Evolutionary conservation across 1,284 basidiomycete genomes (phyloP).

Genomic region (Sutorius eximius): DNA sequence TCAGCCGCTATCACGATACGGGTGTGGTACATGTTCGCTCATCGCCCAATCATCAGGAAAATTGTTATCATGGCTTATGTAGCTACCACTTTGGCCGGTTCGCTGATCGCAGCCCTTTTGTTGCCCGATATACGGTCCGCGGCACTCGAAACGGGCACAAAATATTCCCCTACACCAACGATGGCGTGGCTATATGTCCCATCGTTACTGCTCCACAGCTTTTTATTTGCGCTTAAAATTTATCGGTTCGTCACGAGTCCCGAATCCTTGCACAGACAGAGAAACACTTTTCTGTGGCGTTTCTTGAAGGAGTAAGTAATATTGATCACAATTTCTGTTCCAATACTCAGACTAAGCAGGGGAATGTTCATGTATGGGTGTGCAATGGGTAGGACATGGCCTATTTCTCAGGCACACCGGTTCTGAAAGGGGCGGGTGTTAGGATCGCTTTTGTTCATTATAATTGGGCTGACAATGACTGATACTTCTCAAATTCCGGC

Average conservation of each 20-base stretch:
- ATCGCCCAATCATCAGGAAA: constrained; percentile 1
- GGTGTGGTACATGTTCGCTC: constrained; percentile 24
- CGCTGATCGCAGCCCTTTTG: neutral
- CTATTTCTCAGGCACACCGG: neutral
- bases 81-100: neutral
- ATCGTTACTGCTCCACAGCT: constrained; percentile 18
- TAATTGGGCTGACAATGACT: constrained; percentile 12
- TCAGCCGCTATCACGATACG: constrained; percentile 21
- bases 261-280: constrained; percentile 10
- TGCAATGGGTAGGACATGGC: constrained; percentile 4
- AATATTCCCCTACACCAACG: neutral
- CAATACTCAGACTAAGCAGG: constrained; percentile 7
- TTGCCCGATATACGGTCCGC: neutral
- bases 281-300: constrained; percentile 17
- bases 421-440: neutral
- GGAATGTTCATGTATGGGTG: constrained; percentile 23
- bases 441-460: constrained; percentile 20
- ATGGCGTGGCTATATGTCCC: constrained; percentile 18
- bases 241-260: constrained; percentile 23
- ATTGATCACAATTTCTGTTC: neutral
- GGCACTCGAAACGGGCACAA: neutral
- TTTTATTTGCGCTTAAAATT: constrained; percentile 18
- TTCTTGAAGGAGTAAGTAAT: constrained; percentile 19
- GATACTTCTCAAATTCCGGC: constrained; percentile 3
- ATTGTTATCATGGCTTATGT: constrained; percentile 5